phyloP scores from a whole-genome alignment of 2,329 filamentous ascomycete genomes.

The Colletotrichum acutatum region DNA sequence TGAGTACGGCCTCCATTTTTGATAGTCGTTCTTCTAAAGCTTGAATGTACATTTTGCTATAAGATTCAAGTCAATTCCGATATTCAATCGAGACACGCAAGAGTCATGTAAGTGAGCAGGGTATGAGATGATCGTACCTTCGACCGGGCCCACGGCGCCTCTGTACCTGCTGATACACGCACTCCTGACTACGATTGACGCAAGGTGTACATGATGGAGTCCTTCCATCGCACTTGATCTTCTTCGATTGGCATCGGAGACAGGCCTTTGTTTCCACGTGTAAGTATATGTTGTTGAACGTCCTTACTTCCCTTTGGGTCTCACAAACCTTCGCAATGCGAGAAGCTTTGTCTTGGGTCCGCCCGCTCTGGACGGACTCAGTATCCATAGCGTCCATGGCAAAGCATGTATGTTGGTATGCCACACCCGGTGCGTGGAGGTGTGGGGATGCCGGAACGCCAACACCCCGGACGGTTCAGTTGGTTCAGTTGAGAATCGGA shows the following conservation, averaged over 20 bases:
- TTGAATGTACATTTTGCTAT: constrained; percentile 33
- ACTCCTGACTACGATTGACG: constrained; percentile 20
- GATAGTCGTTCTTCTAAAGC: constrained; percentile 32
- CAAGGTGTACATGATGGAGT: constrained; percentile 30
- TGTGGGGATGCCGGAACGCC: background rate
- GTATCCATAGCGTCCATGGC: constrained; percentile 12
- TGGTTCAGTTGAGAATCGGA: background rate
- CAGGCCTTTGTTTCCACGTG: constrained; percentile 24
- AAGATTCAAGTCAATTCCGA: background rate
- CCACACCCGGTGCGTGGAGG: background rate
- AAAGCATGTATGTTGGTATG: background rate
- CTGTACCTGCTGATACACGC: constrained; percentile 28
- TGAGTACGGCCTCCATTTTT: constrained; percentile 33
- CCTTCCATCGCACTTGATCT: constrained; percentile 32
- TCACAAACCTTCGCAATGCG: constrained; percentile 22
- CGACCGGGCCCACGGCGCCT: constrained; percentile 31
- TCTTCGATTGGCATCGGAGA: constrained; percentile 32
- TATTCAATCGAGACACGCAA: background rate
- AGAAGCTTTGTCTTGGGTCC: constrained; percentile 3
- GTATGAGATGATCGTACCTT: constrained; percentile 8
- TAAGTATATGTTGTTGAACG: background rate
- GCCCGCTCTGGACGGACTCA: constrained; percentile 9
- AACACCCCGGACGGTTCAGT: background rate
- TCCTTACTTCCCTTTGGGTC: background rate
- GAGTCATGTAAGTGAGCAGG: background rate